phyloP scores from a whole-genome alignment of 225 moss, liverwort and hornwort species.

The Polytrichum commune region DNA sequence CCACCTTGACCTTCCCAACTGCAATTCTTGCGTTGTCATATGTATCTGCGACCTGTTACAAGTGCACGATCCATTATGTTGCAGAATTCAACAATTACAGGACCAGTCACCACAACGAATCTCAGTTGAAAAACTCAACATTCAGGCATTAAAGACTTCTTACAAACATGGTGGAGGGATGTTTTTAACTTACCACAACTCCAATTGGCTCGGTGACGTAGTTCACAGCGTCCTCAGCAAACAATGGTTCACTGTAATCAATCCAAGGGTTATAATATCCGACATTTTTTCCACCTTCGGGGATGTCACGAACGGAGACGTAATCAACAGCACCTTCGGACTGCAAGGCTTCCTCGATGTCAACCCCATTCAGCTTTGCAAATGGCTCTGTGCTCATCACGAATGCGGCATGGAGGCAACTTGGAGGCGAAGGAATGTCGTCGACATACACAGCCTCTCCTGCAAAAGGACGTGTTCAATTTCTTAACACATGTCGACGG shows the following conservation, averaged over 20 bases:
- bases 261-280: not conserved
- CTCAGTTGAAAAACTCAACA: too few relatives aligned
- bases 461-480: conserved; percentile 14
- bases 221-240: conserved; percentile 39
- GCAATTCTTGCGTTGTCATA: too few relatives aligned
- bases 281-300: conserved; percentile 23
- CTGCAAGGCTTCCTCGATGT: conserved; percentile 35
- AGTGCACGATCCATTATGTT: too few relatives aligned
- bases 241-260: conserved; percentile 18
- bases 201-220: conserved; percentile 38
- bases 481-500: too few relatives aligned
- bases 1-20: too few relatives aligned
- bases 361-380: conserved; percentile 43
- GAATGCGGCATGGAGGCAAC: conserved; percentile 46
- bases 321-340: conserved; percentile 35
- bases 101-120: too few relatives aligned
- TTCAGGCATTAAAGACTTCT: too few relatives aligned
- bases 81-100: too few relatives aligned
- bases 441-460: conserved; percentile 66
- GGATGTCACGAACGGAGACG: conserved; percentile 41
- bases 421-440: conserved; percentile 57
- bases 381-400: conserved; percentile 50
- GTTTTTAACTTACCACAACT: conserved; percentile 30
- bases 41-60: too few relatives aligned
- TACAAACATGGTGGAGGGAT: too few relatives aligned